A percentile compares a stretch with the other conserved stretches of the same genome.
Conservation (phyloP, 2,329 filamentous ascomycete species). For the Colletotrichum liaoningense region DNA sequence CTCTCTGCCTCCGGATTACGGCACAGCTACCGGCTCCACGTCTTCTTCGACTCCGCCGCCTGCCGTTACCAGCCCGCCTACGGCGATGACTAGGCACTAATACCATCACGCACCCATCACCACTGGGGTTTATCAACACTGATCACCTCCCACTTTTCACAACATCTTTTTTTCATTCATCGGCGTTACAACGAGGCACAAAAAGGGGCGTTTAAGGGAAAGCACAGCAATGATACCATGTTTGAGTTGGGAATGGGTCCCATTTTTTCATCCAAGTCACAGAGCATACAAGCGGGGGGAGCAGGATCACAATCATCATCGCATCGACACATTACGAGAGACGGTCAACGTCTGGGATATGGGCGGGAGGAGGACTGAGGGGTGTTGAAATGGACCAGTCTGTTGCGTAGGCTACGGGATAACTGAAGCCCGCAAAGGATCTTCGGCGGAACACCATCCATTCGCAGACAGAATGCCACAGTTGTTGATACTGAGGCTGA, state of each 20-base stretch:
- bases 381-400: neutral
- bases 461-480: neutral
- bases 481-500: neutral
- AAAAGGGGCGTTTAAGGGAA: conserved; percentile 12
- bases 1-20: conserved; percentile 27
- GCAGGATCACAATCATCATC: neutral
- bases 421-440: neutral
- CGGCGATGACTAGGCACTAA: conserved; percentile 22
- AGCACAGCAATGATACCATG: conserved; percentile 32
- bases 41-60: conserved; percentile 20
- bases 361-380: neutral
- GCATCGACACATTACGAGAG: conserved; percentile 1
- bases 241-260: conserved; percentile 11
- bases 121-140: neutral
- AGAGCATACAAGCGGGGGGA: neutral
- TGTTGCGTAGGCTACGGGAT: neutral
- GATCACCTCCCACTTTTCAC: neutral
- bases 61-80: conserved; percentile 18
- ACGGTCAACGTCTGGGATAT: neutral
- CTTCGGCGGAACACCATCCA: neutral
- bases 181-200: conserved; percentile 20
- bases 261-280: neutral
- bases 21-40: conserved; percentile 24
- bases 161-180: neutral
- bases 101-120: neutral